Evolutionary conservation across 768 basidiomycete species (phyloP).

Genomic region (Naematelia aurantialba): DNA sequence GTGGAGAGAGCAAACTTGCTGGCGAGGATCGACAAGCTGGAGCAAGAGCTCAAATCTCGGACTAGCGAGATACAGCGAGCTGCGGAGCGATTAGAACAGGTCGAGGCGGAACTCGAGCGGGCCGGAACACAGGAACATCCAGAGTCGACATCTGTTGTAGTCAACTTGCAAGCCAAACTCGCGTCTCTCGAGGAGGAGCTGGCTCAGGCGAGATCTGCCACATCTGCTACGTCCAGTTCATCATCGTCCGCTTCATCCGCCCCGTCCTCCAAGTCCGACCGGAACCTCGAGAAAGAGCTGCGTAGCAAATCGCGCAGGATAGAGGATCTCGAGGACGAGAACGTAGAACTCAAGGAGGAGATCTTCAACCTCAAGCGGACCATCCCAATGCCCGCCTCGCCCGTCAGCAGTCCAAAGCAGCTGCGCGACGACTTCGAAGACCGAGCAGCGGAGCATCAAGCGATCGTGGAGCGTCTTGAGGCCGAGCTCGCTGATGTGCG

Average conservation of each 20-base stretch:
- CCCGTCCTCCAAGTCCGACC: background rate
- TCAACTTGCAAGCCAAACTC: conserved; percentile 15
- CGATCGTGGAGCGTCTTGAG: background rate
- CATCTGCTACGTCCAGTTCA: background rate
- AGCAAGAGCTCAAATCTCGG: conserved; percentile 22
- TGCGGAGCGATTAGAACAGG: conserved; percentile 1
- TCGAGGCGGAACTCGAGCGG: conserved; percentile 1
- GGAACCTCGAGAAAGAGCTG: conserved; percentile 4
- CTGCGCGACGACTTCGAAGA: conserved; percentile 1
- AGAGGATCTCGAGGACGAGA: conserved; percentile 11
- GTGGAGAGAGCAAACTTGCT: conserved; percentile 23
- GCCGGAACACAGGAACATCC: background rate
- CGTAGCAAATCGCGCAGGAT: background rate
- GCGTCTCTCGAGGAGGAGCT: background rate
- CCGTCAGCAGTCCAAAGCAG: background rate
- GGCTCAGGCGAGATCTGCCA: background rate
- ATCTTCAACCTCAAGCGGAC: conserved; percentile 3
- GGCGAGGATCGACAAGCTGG: conserved; percentile 19
- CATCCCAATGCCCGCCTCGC: conserved; percentile 1
- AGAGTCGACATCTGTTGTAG: background rate
- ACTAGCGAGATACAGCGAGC: conserved; percentile 14
- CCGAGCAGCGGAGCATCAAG: background rate
- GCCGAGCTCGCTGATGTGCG: conserved; percentile 3
- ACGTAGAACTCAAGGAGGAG: conserved; percentile 9
- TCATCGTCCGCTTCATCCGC: too few relatives aligned